Base-by-base conservation (phyloP, 257 asterid genomes). In the Ehretia macrophylla region DNA sequence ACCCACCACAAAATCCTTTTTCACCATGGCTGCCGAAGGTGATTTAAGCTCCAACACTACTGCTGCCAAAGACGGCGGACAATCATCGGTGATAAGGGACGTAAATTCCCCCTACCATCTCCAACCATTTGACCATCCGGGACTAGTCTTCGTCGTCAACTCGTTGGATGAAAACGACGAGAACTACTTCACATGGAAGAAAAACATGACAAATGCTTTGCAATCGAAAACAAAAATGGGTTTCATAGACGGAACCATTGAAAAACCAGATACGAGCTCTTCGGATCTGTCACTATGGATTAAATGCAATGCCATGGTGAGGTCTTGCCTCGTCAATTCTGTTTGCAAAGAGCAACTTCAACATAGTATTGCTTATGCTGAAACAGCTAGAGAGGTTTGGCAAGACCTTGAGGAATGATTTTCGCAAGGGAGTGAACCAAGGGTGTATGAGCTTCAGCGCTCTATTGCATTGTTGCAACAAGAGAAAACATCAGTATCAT, bases 221-320 rank as follows among this genome's bases (percentile, higher is more conserved):
- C 35, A 61, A 22, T 49, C 37, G 5, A 61, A 61, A 32, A 21
- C 58, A n/a, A n/a, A n/a, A n/a, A n/a, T n/a, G n/a, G n/a, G n/a
- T n/a, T 47, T 22, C 12, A n/a, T n/a, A 50, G 6, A 23, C 20
- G 5, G 17, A 27, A 22, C 1, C 37, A 32, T 49, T 2, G 38
- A 49, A n/a, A n/a, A n/a, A n/a, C n/a, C n/a, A n/a, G n/a, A n/a
- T n/a, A n/a, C n/a, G n/a, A n/a, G n/a, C n/a, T n/a, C n/a, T n/a
- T n/a, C n/a, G n/a, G n/a, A n/a, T n/a, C n/a, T n/a, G n/a, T n/a
- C n/a, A n/a, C n/a, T n/a, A n/a, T n/a, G n/a, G n/a, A n/a, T 47
- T 11, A 11, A 47, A 8, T 49, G 16, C 32, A 32, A 50, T 8
- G 37, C 20, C 32, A 18, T 61, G 16, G 21, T 10, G 11, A 38